Conservation (phyloP, 2,329 filamentous ascomycete genomes). For the Epichloe sylvatica region DNA sequence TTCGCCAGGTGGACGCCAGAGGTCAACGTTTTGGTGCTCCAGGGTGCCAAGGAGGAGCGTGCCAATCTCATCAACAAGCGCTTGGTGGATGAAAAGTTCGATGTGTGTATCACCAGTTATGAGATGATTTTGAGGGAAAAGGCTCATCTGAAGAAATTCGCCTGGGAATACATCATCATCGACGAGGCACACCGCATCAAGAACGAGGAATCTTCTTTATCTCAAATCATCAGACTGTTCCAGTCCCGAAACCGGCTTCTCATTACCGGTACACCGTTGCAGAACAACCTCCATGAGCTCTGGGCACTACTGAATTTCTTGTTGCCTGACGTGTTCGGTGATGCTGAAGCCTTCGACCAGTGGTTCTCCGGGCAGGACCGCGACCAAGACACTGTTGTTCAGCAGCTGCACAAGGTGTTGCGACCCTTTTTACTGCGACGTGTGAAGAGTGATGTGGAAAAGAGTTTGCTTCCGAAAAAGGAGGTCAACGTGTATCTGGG, state of each 20-base stretch:
- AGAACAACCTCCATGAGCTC: conserved; percentile 95
- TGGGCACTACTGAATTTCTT: conserved; percentile 97
- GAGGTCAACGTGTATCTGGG: conserved; percentile 94
- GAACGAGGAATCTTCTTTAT: conserved; percentile 94
- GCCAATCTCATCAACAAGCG: conserved; percentile 77
- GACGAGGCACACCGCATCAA: conserved; percentile 98
- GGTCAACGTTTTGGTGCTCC: conserved; percentile 82
- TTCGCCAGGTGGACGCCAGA: conserved; percentile 92
- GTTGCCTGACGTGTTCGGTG: conserved; percentile 94
- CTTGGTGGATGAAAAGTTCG: conserved; percentile 87
- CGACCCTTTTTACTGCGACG: conserved; percentile 87
- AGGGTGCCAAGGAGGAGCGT: conserved; percentile 90
- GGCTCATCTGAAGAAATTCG: conserved; percentile 87
- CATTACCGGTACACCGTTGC: conserved; percentile 90
- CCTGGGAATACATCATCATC: conserved; percentile 99
- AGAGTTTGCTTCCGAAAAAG: conserved; percentile 93
- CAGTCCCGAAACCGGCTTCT: conserved; percentile 87
- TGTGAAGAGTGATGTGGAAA: conserved; percentile 96
- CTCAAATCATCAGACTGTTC: conserved; percentile 92
- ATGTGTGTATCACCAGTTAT: conserved; percentile 96
- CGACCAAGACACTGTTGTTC: conserved; percentile 89
- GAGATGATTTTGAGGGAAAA: conserved; percentile 99
- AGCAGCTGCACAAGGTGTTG: conserved; percentile 86
- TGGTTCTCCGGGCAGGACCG: conserved; percentile 89
- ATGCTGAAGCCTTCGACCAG: conserved; percentile 90